Base-by-base conservation (phyloP, 345 rosid species). In the Citrus maxima region DNA sequence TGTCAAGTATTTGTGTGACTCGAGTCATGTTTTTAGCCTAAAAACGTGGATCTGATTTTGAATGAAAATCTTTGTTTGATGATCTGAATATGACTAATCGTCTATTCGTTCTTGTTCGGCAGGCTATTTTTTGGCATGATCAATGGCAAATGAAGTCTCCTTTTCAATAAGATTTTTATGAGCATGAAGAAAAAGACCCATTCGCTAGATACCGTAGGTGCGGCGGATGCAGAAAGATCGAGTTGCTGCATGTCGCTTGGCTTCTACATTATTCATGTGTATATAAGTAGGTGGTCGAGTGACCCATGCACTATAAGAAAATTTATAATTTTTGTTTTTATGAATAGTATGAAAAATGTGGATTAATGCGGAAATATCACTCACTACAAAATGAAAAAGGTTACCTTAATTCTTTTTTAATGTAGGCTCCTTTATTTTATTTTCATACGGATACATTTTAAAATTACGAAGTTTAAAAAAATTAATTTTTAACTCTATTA, bases 141-240 rank as follows among this genome's bases (percentile, higher is more conserved):
- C 16, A 46, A 46, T 46, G 51, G 14, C 51, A 3, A 13, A 46
- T 1, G 14, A 46, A 46, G 51, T 2, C 51, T 46, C 16, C 18
- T 46, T 46, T 42, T 12, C 49, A 42, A 42, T 42, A 10, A 42
- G 14, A 42, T 12, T 42, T 46, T 13, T 46, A 12, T 46, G 51
- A 46, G 18, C 49, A 2, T 12, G 14, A 2, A 10, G 12, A 42
- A 42, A 28, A 28, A 4, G 79, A 10, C 74, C 77, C 65, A 55
- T 42, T 38, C 80, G 49, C 63, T 62, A 70, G 85, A 79, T 69
- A 8, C 22, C 69, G 40, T 74, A 12, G 74, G 77, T 74, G 49
- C 4, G 1, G 67, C 78, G 79, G 80, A 76, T 73, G 81, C 27
- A 3, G 18, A 70, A 63, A 78, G 77, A 67, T 75, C 73, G 51